Evolutionary conservation across 2,329 filamentous ascomycete species (phyloP), one percentile per base, ranked within the genome.

Genomic region (Byssochlamys sp.): DNA sequence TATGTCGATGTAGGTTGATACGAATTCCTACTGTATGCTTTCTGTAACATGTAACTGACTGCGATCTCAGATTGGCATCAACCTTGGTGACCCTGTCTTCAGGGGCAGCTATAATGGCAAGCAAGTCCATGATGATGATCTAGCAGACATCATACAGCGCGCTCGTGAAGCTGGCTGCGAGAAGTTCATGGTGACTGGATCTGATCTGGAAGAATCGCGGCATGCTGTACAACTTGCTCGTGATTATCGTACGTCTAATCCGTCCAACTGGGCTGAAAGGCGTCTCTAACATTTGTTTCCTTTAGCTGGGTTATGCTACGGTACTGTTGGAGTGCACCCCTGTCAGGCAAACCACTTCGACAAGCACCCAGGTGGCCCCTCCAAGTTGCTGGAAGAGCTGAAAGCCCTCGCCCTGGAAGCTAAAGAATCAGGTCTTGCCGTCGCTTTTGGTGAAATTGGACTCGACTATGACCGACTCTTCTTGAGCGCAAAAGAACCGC

Each of bases 401-500:
- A 80, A 80, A 51, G 68, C 75, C 5, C 77, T 96, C 2, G 83
- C 91, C 3, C 68, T 81, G 1, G 75, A 83, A 35, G 82, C 84
- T 0, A 84, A 83, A 64, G 70, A 73, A 53, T 70, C 72, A 10
- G 81, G 82, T 0, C 80, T 89, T 48, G 86, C 90, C 0, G 81
- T 83, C 5, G 92, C 94, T 5, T 91, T 96, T 70, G 94, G 94
- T 53, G 94, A 99, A 74, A 90, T 99, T 61, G 94, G 94, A 1
- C 86, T 99, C 3, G 94, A 99, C 75, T 99, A 97, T 70, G 94
- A 99, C 75, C 85, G 94, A 1, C 77, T 99, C 35, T 88, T 90
- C 66, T 86, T 91, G 66, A 91, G 89, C 67, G 84, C 86, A 45
- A 89, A 86, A 67, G 85, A 86, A 26, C 82, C 87, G 14, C 94